Base-by-base conservation (phyloP, 345 rosid species). In the Populus alba region DNA sequence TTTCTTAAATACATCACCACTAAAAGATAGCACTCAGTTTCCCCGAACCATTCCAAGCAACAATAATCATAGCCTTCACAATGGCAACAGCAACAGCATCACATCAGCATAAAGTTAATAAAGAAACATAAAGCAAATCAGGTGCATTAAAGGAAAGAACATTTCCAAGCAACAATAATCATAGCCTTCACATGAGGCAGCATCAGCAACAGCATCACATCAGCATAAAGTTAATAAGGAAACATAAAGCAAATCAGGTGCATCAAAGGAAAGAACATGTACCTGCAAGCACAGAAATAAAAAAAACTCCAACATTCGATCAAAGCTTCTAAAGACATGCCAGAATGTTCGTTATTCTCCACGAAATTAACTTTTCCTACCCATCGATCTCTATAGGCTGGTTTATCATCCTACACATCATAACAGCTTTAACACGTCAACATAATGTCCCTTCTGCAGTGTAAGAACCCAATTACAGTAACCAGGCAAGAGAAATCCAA, bases 301-400 rank as follows among this genome's bases (percentile, higher is more conserved):
- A 90, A 91, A 85, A 97, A 97, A 80, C 94, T 90, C 99, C 99
- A n/a, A 97, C 99, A 97, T 94, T 66, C 97, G 95, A 87, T 97
- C 99, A 71, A 92, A 97, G 90, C 98, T 97, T 85, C 99, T 92
- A 83, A 97, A 97, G 74, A 94, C 78, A 88, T 97, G 99, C 97
- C 95, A 94, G 87, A 94, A 97, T 38, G 98, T 85, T 47, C 99
- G 96, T 77, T n/a, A n/a, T 94, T 94, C 86, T 97, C 99, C 79
- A 97, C 99, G 81, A 97, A 94, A 84, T 97, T 94, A 78, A 90
- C 98, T 85, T 97, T 97, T 66, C 98, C 99, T 77, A 88, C 90
- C 99, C 99, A 94, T 71, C 89, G 86, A 84, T 92, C 92, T 80
- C 74, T 83, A 66, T 55, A 79, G 72, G 84, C 69, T 75, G 96